Evolutionary conservation across 2,329 filamentous ascomycete species (phyloP).

Genomic region (Ophiosphaerella herpotricha): DNA sequence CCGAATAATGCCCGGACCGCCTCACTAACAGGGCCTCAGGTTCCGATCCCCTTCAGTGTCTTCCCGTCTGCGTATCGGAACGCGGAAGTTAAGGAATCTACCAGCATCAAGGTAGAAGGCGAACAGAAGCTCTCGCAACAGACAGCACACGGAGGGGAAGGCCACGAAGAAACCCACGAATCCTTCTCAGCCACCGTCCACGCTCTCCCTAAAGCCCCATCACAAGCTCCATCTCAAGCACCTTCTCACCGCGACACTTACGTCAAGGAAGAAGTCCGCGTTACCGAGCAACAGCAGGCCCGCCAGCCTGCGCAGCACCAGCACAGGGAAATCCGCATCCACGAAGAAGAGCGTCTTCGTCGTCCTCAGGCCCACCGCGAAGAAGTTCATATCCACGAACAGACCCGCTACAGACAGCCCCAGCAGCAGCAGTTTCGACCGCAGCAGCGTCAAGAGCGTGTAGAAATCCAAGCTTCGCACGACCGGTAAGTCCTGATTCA

Average conservation of each 20-base stretch:
- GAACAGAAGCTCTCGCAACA: constrained; percentile 76
- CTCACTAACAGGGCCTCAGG: constrained; percentile 25
- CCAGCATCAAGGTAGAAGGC: constrained; percentile 83
- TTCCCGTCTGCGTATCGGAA: constrained; percentile 97
- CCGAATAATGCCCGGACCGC: not conserved
- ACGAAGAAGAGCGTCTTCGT: constrained; percentile 75
- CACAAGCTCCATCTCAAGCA: constrained; percentile 1
- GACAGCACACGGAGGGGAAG: constrained; percentile 92
- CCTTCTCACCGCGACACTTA: constrained; percentile 59
- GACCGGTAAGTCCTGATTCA: constrained; percentile 39
- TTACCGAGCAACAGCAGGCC: constrained; percentile 77
- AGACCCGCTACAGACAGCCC: constrained; percentile 32
- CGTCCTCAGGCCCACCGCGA: constrained; percentile 62
- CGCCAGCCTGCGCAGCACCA: constrained; percentile 66
- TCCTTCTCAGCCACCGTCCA: constrained; percentile 56
- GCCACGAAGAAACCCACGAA: constrained; percentile 78
- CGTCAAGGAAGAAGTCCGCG: constrained; percentile 80
- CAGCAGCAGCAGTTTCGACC: constrained; percentile 1
- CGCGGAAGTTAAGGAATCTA: constrained; percentile 59
- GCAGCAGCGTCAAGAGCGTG: constrained; percentile 23
- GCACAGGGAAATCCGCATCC: constrained; percentile 71
- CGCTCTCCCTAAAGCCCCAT: constrained; percentile 1
- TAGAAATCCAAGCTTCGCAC: constrained; percentile 31
- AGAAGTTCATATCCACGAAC: constrained; percentile 42
- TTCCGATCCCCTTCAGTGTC: constrained; percentile 96